Conservation (phyloP, 2,329 filamentous ascomycete genomes). For the Aspergillus candidus region DNA sequence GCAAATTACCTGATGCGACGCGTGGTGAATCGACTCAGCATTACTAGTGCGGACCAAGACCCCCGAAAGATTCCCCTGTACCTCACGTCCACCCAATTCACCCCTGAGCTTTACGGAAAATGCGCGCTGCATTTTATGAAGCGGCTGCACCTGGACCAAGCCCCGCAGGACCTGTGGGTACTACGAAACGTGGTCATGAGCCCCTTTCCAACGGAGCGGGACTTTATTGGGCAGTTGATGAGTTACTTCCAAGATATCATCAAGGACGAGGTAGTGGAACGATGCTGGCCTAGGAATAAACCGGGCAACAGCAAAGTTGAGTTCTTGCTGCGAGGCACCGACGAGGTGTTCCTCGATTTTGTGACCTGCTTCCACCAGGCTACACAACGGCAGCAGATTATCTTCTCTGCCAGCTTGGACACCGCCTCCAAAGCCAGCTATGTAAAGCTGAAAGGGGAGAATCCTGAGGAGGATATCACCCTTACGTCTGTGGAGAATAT, state of each 20-base stretch:
- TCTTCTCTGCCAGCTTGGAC: conserved; percentile 11
- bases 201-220: conserved; percentile 18
- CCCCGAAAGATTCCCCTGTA: conserved; percentile 36
- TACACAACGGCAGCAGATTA: conserved; percentile 38
- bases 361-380: conserved; percentile 38
- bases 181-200: conserved; percentile 45
- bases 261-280: conserved; percentile 1
- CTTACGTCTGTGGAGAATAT: neutral
- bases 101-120: conserved; percentile 35
- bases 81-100: conserved; percentile 43
- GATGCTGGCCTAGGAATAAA: conserved; percentile 1
- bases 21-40: conserved; percentile 40
- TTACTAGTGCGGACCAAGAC: conserved; percentile 37
- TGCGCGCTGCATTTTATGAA: conserved; percentile 40
- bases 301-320: neutral
- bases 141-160: conserved; percentile 26
- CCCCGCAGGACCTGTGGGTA: conserved; percentile 39
- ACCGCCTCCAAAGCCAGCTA: neutral
- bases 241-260: neutral
- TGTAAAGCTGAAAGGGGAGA: too few species aligned
- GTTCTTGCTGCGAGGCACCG: conserved; percentile 22
- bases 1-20: conserved; percentile 46
- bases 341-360: conserved; percentile 31
- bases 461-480: neutral
- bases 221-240: conserved; percentile 3